Evolutionary conservation across 2,329 filamentous ascomycete genomes (phyloP), one percentile per base, ranked within the genome.

Genomic region (Beauveria pseudobassiana): DNA sequence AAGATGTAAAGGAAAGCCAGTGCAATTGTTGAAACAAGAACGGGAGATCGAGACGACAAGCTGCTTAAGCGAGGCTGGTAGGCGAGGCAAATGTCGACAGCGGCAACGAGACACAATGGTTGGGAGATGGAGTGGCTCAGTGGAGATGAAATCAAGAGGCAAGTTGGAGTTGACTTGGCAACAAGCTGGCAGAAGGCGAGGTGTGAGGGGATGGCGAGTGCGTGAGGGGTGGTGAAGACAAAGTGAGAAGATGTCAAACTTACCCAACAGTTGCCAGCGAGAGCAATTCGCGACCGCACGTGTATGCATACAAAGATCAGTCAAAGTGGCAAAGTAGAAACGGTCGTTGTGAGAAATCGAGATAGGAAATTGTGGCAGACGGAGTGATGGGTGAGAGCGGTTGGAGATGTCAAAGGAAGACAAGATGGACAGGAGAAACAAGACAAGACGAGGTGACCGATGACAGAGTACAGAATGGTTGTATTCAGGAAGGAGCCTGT

Each of bases 281-380:
- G 61, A 71, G 69, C 69, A 71, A 73, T 71, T 68, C 70, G 69
- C 70, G 70, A 73, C 62, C 62, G 66, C 28, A 58, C 53, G 54
- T 58, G 68, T 77, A 77, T 70, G 65, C 72, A 76, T 78, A 77
- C 69, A 76, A 72, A 68, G 50, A 52, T 57, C 49, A 50, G 42
- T 45, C 50, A 30, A 69, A 69, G 18, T 51, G 16, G 20, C 54
- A 45, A 57, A 24, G 40, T 43, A 48, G 52, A 54, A 55, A 52
- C 60, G 40, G 60, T 48, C 40, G 26, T 54, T 3, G 45, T 45
- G 53, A 55, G 53, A 53, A 54, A 59, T 49, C 38, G 48, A 62
- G 62, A 42, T 54, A 63, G 59, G 53, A 40, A 51, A 38, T 38
- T 58, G 52, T 52, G 53, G 18, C 53, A 51, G 60, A 58, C 20